These are phyloP conservation scores for Evansstolkia leycettana DNA, from an alignment of 495 filamentous ascomycete species.

Conservation along the genomic window DNA sequence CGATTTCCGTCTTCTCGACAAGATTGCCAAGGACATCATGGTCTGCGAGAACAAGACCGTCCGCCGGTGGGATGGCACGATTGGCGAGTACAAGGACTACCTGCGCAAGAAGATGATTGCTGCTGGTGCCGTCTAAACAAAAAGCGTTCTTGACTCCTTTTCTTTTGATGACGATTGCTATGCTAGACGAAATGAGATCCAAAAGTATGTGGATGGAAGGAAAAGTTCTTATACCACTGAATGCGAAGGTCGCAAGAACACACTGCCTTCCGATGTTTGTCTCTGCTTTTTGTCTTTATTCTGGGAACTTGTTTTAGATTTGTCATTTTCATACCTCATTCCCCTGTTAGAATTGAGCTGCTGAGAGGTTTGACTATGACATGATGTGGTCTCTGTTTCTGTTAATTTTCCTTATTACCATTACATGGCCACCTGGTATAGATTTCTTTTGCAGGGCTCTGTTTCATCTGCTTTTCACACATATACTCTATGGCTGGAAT, in stretches of 20 bases:
- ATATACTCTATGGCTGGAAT: not conserved
- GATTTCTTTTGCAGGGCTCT: not conserved
- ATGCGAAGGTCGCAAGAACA: too few relatives aligned
- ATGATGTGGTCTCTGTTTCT: slow-evolving; percentile 8
- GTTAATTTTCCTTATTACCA: slow-evolving; percentile 1
- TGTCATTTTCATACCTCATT: slow-evolving; percentile 15
- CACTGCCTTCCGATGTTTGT: too few relatives aligned
- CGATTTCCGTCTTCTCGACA: slow-evolving; percentile 97
- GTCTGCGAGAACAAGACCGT: slow-evolving; percentile 97
- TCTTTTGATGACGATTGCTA: slow-evolving; percentile 24
- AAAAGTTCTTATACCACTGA: not conserved
- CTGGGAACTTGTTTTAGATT: slow-evolving; percentile 14
- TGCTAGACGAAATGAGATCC: slow-evolving; percentile 26
- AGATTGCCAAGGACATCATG: slow-evolving; percentile 99
- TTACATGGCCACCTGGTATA: not conserved
- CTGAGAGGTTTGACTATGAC: slow-evolving; percentile 7
- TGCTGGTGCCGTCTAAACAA: slow-evolving; percentile 33
- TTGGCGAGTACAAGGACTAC: slow-evolving; percentile 94
- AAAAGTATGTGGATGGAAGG: not conserved
- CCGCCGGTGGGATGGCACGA: slow-evolving; percentile 74
- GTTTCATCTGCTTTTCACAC: not conserved
- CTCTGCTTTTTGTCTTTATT: slow-evolving; percentile 6
- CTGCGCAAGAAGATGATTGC: slow-evolving; percentile 92
- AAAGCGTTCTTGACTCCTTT: slow-evolving; percentile 6
- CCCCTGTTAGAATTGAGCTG: slow-evolving; percentile 11